Evolutionary conservation across 768 basidiomycete genomes (phyloP).

Genomic region (Calocybe cyanea): DNA sequence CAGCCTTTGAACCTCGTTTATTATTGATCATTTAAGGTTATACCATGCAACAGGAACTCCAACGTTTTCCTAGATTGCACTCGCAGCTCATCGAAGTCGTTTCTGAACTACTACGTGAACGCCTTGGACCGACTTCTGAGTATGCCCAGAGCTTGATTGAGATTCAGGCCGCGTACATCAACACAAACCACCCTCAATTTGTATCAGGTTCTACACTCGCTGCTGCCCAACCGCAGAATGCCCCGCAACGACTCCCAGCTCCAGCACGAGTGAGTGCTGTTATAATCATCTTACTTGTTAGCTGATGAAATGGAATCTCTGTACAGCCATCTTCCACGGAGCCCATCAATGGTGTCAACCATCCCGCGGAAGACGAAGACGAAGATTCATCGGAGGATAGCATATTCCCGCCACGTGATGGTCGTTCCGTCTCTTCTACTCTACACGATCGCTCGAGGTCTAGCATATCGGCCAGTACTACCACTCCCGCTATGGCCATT

Average conservation of each 20-base stretch:
- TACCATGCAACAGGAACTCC: constrained; percentile 68
- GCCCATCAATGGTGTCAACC: constrained; percentile 48
- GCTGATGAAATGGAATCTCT: constrained; percentile 8
- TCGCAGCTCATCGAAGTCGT: constrained; percentile 94
- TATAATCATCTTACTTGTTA: not conserved
- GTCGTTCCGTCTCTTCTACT: constrained; percentile 74
- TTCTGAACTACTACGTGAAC: constrained; percentile 92
- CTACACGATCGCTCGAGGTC: constrained; percentile 70
- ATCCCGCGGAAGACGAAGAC: constrained; percentile 50
- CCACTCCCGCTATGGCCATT: constrained; percentile 24
- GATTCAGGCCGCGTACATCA: constrained; percentile 99
- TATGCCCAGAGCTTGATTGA: constrained; percentile 94
- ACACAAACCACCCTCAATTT: constrained; percentile 97
- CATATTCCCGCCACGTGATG: constrained; percentile 43
- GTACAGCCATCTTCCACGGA: constrained; percentile 62
- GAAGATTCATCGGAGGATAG: constrained; percentile 63
- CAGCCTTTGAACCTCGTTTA: constrained; percentile 23
- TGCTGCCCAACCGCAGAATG: constrained; percentile 39
- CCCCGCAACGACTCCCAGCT: constrained; percentile 38
- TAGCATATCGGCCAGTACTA: constrained; percentile 29
- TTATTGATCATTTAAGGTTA: too few species aligned
- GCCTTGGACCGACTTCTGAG: constrained; percentile 94
- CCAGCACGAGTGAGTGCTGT: constrained; percentile 50
- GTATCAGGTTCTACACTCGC: constrained; percentile 72
- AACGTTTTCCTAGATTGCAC: constrained; percentile 92